A percentile compares a stretch with the other conserved stretches of the same genome.
Conservation (phyloP, 495 filamentous ascomycete genomes). For the Barbatosphaeria neglecta region DNA sequence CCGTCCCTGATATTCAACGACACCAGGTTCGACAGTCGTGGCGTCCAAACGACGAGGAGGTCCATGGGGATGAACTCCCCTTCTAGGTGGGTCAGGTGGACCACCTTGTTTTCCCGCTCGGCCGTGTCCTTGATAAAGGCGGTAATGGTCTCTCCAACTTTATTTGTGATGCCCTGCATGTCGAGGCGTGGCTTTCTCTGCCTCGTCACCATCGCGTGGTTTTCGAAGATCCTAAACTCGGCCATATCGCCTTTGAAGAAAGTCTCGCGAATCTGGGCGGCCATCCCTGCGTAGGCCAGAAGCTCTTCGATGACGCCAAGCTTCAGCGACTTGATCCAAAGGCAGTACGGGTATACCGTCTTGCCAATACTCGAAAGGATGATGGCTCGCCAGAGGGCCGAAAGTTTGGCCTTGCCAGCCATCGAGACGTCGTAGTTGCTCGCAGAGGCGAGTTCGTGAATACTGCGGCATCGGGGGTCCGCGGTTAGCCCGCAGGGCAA, state of each 20-base stretch:
- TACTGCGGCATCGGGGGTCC: constrained; percentile 19
- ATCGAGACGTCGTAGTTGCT: constrained; percentile 3
- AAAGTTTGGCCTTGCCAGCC: constrained; percentile 31
- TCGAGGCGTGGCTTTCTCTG: constrained; percentile 4
- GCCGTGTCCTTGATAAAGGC: constrained; percentile 21
- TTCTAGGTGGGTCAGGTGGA: constrained; percentile 38
- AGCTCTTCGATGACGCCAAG: constrained; percentile 48
- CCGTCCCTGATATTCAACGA: constrained; percentile 47
- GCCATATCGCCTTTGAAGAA: constrained; percentile 42
- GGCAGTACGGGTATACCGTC: constrained; percentile 58
- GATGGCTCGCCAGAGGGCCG: constrained; percentile 57
- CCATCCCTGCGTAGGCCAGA: constrained; percentile 40
- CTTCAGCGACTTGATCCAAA: constrained; percentile 52
- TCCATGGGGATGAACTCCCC: constrained; percentile 14
- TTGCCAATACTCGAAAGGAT: constrained; percentile 51
- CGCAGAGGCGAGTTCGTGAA: constrained; percentile 17
- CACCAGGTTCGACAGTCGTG: constrained; percentile 21
- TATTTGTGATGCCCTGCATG: constrained; percentile 8
- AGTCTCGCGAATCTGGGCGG: constrained; percentile 20
- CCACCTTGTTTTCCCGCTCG: constrained; percentile 12
- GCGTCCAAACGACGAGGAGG: constrained; percentile 22
- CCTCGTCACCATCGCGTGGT: not conserved
- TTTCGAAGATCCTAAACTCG: constrained; percentile 13
- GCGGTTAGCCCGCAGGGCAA: constrained; percentile 5
- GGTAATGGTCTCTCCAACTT: constrained; percentile 19